Conservation (phyloP, 345 rosid species). For the Salix brachista region DNA sequence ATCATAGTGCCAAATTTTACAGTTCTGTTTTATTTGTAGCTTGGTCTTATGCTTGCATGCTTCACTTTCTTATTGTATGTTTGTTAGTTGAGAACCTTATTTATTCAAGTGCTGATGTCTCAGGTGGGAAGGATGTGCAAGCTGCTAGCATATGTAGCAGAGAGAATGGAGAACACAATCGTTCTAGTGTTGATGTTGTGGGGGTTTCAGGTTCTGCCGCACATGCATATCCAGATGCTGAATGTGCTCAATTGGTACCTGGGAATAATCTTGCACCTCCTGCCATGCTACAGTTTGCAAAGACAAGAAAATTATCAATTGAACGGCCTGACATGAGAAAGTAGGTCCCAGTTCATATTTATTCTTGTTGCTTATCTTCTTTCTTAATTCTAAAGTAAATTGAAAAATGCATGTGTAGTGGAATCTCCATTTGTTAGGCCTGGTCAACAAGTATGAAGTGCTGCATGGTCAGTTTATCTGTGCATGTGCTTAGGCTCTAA, state of each 20-base stretch:
- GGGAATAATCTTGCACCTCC: slow-evolving; percentile 59
- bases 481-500: not conserved
- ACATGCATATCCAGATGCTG: slow-evolving; percentile 61
- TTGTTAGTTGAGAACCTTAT: not conserved
- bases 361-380: not conserved
- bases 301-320: slow-evolving; percentile 81
- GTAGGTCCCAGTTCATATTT: slow-evolving; percentile 40
- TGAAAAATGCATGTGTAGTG: not conserved
- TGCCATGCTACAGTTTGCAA: slow-evolving; percentile 82
- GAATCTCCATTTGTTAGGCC: not conserved
- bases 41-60: not conserved
- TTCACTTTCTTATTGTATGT: not conserved
- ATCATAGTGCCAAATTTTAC: not conserved
- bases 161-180: slow-evolving; percentile 39
- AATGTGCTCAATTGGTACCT: slow-evolving; percentile 55
- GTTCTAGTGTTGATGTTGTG: slow-evolving; percentile 37
- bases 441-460: not conserved
- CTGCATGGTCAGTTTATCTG: not conserved
- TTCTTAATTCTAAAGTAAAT: not conserved
- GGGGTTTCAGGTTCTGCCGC: slow-evolving; percentile 52
- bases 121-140: slow-evolving; percentile 39
- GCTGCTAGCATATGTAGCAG: slow-evolving; percentile 33
- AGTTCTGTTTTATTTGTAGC: not conserved
- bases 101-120: slow-evolving; percentile 34
- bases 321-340: slow-evolving; percentile 84